Percentiles rank a stretch among this genome's conserved stretches.
Evolutionary conservation across 208 protist genomes (phyloP).

Genomic region (Perkinsela sp.): DNA sequence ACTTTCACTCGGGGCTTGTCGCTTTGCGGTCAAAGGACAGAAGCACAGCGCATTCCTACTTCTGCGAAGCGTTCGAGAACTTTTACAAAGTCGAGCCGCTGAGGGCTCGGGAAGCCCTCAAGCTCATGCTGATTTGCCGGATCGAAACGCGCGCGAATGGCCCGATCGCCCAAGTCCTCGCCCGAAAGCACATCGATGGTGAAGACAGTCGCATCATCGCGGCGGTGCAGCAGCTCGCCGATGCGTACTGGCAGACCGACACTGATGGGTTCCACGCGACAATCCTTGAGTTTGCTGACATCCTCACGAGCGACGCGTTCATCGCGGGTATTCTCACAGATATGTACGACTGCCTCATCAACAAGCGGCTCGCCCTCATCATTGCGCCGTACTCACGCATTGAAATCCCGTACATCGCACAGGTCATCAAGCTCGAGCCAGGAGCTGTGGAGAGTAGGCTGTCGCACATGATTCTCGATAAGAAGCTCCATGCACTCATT

Average conservation of each 20-base stretch:
- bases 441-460: slow-evolving; percentile 45
- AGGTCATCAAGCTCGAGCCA: slow-evolving; percentile 49
- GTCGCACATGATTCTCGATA: slow-evolving; percentile 94
- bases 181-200: slow-evolving; percentile 61
- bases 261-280: slow-evolving; percentile 71
- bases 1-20: slow-evolving; percentile 81
- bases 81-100: slow-evolving; percentile 60
- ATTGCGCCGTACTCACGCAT: slow-evolving; percentile 87
- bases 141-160: slow-evolving; percentile 42
- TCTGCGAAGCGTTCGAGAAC: slow-evolving; percentile 93
- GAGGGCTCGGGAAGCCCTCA: slow-evolving; percentile 56
- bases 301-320: slow-evolving; percentile 44
- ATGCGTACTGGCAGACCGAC: slow-evolving; percentile 71
- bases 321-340: slow-evolving; percentile 63
- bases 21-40: slow-evolving; percentile 88
- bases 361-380: slow-evolving; percentile 77
- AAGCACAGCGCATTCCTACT: slow-evolving; percentile 93
- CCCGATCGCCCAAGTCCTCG: slow-evolving; percentile 34
- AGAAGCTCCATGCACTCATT: slow-evolving; percentile 74
- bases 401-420: slow-evolving; percentile 73
- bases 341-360: slow-evolving; percentile 79
- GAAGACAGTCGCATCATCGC: slow-evolving; percentile 65
- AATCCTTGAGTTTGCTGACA: slow-evolving; percentile 12
- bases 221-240: slow-evolving; percentile 71
- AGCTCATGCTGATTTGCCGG: slow-evolving; percentile 92